A percentile compares a stretch with the other conserved stretches of the same genome.
Evolutionary conservation across 768 basidiomycete genomes (phyloP).

Genomic region (Amyloporia xantha): DNA sequence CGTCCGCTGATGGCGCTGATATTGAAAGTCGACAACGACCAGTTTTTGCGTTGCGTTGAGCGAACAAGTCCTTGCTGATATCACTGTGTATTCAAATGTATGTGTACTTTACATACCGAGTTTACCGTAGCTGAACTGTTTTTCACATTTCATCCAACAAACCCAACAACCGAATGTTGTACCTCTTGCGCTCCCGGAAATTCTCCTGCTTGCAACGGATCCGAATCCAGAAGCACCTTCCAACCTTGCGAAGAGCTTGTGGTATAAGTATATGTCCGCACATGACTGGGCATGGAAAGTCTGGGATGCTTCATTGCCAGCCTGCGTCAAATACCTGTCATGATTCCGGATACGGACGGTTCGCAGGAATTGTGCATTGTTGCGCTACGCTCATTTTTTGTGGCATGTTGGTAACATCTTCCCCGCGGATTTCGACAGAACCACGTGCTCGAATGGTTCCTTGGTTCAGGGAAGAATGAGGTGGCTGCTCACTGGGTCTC

Average conservation of each 20-base stretch:
- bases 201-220: conserved; percentile 58
- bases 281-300: conserved; percentile 75
- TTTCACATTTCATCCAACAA: conserved; percentile 33
- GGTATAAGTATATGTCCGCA: conserved; percentile 77
- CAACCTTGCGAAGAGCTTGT: conserved; percentile 66
- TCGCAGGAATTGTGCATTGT: conserved; percentile 49
- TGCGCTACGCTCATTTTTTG: conserved; percentile 64
- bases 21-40: too few relatives aligned
- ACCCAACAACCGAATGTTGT: conserved; percentile 27
- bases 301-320: conserved; percentile 78
- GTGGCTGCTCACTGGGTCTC: conserved; percentile 48
- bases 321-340: conserved; percentile 58
- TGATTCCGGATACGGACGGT: conserved; percentile 42
- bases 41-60: too few relatives aligned
- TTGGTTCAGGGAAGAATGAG: conserved; percentile 59
- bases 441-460: conserved; percentile 67
- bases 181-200: conserved; percentile 48
- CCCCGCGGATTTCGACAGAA: conserved; percentile 64
- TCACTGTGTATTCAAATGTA: conserved; percentile 56
- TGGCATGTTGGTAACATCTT: conserved; percentile 71
- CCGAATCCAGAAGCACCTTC: conserved; percentile 54
- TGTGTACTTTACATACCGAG: too few relatives aligned
- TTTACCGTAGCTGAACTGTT: too few relatives aligned
- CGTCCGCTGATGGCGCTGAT: too few relatives aligned
- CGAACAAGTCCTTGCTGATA: conserved; percentile 56